Percentiles rank a stretch among this genome's conserved stretches.
These are phyloP conservation scores for Phytophthora multivora DNA, from an alignment of 352 stramenopile species.

Conservation along the genomic window DNA sequence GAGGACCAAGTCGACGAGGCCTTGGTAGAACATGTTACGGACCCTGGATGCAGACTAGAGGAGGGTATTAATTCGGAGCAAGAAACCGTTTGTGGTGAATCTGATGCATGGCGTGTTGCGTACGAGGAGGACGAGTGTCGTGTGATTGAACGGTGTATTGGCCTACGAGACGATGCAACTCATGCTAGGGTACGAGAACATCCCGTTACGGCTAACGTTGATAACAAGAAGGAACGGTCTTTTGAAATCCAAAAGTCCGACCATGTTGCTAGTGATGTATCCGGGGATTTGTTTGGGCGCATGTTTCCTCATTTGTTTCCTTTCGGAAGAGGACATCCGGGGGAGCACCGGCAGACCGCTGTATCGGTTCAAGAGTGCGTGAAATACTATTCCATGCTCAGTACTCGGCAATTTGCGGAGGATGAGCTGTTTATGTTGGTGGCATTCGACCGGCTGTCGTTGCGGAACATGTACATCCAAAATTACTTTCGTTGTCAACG, in stretches of 20 bases:
- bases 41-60: neutral
- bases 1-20: neutral
- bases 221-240: neutral
- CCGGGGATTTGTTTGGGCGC: neutral
- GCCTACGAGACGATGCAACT: slow-evolving; percentile 4
- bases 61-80: neutral
- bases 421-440: slow-evolving; percentile 20
- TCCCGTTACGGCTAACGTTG: neutral
- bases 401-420: slow-evolving; percentile 15
- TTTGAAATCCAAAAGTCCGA: neutral
- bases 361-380: neutral
- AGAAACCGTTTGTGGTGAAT: neutral
- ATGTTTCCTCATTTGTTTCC: neutral
- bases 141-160: neutral
- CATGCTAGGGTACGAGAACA: neutral
- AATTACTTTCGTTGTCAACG: slow-evolving; percentile 7
- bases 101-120: neutral
- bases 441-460: slow-evolving; percentile 11
- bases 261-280: neutral
- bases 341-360: neutral
- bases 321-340: neutral
- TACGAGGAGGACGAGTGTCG: neutral
- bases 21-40: slow-evolving; percentile 1
- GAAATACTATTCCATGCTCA: slow-evolving; percentile 12
- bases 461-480: slow-evolving; percentile 12